Percentiles rank a stretch among this genome's conserved stretches.
These are phyloP conservation scores for Phytopythium litorale DNA, from an alignment of 352 stramenopile genomes.

Conservation along the genomic window DNA sequence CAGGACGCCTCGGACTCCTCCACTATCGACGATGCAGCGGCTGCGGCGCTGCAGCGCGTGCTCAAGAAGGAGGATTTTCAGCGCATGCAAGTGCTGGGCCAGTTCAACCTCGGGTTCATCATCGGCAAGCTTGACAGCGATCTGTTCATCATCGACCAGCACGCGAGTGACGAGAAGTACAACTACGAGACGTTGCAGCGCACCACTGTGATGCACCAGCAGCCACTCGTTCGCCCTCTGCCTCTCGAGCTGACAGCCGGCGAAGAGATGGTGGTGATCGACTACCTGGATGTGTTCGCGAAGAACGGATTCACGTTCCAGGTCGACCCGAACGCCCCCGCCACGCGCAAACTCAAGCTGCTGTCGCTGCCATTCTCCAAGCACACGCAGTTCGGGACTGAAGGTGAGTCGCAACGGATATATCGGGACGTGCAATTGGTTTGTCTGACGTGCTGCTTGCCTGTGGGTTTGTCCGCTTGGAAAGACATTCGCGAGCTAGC, in stretches of 20 bases:
- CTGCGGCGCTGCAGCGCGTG: slow-evolving; percentile 59
- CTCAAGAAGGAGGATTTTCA: slow-evolving; percentile 92
- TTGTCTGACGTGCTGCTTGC: slow-evolving; percentile 3
- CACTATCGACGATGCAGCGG: slow-evolving; percentile 31
- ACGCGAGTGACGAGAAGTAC: slow-evolving; percentile 96
- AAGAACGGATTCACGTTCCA: slow-evolving; percentile 92
- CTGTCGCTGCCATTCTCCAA: slow-evolving; percentile 87
- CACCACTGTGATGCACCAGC: slow-evolving; percentile 92
- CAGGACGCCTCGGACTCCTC: slow-evolving; percentile 12
- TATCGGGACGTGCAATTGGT: not conserved
- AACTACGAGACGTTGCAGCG: slow-evolving; percentile 71
- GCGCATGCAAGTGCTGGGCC: slow-evolving; percentile 91
- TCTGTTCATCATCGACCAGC: slow-evolving; percentile 99
- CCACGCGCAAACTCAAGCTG: slow-evolving; percentile 64
- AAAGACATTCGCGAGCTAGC: slow-evolving; percentile 87
- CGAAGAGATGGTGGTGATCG: slow-evolving; percentile 93
- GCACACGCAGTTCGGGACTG: slow-evolving; percentile 78
- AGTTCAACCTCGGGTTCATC: slow-evolving; percentile 99
- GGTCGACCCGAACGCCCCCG: slow-evolving; percentile 39
- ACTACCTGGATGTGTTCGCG: slow-evolving; percentile 93
- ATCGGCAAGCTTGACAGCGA: slow-evolving; percentile 88
- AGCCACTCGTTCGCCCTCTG: slow-evolving; percentile 92
- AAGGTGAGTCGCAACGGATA: slow-evolving; percentile 31
- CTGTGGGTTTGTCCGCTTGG: not conserved
- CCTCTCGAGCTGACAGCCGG: slow-evolving; percentile 89